Evolutionary conservation across 2,329 filamentous ascomycete genomes (phyloP).

Genomic region (Tolypocladium paradoxum): DNA sequence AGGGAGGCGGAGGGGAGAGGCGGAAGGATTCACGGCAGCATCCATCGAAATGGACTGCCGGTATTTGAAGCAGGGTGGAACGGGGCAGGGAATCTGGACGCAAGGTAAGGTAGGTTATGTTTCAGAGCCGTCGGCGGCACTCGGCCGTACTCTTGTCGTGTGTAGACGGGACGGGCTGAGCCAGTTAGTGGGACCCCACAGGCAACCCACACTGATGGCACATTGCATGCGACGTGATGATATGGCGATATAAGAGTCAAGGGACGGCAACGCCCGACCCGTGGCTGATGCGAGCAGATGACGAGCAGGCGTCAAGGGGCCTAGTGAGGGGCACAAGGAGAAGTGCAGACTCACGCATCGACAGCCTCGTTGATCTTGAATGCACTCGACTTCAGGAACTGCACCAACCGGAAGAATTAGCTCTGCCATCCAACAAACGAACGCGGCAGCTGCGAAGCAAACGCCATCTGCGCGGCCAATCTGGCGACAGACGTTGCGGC

Average conservation of each 20-base stretch:
- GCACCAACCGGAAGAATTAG: constrained; percentile 12
- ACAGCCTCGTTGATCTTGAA: constrained; percentile 44
- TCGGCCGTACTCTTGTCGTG: constrained; percentile 25
- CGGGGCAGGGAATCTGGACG: constrained; percentile 6
- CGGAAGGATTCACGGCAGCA: background rate
- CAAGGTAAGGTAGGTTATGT: constrained; percentile 13
- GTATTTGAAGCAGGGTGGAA: background rate
- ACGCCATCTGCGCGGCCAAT: background rate
- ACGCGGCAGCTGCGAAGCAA: background rate
- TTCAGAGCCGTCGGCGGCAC: constrained; percentile 24
- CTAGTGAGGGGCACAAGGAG: constrained; percentile 1
- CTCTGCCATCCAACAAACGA: background rate
- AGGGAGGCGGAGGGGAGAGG: background rate
- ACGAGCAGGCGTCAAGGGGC: constrained; percentile 2
- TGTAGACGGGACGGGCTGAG: constrained; percentile 13
- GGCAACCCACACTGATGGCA: constrained; percentile 11
- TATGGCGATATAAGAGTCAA: background rate
- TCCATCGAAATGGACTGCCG: background rate
- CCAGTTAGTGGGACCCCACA: constrained; percentile 21
- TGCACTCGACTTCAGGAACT: constrained; percentile 37
- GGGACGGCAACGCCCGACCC: background rate
- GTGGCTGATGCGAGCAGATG: background rate
- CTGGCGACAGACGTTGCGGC: background rate
- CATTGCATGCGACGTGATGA: background rate
- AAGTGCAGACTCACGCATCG: constrained; percentile 42